Base-by-base conservation (phyloP, 192 early-diverging fungal genomes). In the Irineochytrium annulatum region DNA sequence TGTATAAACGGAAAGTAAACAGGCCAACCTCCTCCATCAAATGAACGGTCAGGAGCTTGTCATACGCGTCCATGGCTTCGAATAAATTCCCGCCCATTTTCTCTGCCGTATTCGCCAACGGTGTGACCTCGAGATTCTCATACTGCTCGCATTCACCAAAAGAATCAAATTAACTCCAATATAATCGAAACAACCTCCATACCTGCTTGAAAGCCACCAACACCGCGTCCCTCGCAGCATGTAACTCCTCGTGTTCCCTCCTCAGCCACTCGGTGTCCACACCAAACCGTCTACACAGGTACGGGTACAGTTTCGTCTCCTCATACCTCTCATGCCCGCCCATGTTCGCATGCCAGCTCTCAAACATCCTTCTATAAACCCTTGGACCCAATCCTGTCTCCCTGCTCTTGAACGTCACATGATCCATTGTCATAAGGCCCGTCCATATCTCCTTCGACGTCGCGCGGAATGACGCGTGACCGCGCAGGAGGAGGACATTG, bases 231-330 rank as follows among this genome's bases (percentile, higher is more conserved):
- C 55, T 35, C 26, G 37, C 22, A 14, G 17, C 11, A 41, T 57
- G 55, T 22, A 57, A n/a, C 37, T 35, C 37, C n/a, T 28, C 34
- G 37, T 57, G 55, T 28, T 57, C 55, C 4, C 22, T 16, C 5
- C 6, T 57, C 26, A 57, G 28, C 24, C 43, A 57, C 0, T 19
- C 6, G 37, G 55, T 37, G 35, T 57, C 55, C 32, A 57, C 37
- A 14, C 20, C 0, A 34, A 34, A 57, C 43, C 55, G 13, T 17
- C 55, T 16, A 14, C 17, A 8, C 8, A 41, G n/a, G 37, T 43
- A 57, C n/a, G 55, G 55, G 28, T 57, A 57, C 8, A 57, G 37
- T 27, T 41, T 35, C 5, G 34, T 8, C 26, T 57, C 55, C 26
- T 57, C 55, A 41, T 57, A 57, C 17, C 19, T 5, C 37, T 57